A percentile compares a stretch with the other conserved stretches of the same genome.
Conservation (phyloP, 176 grass and related monocot species). For the Pontederia crassipes region DNA sequence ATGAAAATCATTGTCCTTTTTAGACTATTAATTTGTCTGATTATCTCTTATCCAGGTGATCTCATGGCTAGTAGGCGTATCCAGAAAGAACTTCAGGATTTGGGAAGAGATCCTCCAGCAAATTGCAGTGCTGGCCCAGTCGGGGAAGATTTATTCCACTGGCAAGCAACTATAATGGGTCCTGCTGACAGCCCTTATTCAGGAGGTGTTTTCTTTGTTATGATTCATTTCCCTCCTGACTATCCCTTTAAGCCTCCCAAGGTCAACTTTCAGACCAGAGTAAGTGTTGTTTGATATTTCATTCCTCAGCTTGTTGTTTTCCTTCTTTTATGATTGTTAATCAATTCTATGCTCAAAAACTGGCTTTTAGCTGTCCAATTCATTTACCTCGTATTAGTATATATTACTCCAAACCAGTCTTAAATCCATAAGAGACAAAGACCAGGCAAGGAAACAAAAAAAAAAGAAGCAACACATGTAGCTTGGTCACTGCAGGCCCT, state of each 20-base stretch:
- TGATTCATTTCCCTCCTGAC: conserved; percentile 36
- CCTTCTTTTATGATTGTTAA: neutral
- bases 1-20: too few relatives aligned
- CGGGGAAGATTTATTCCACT: conserved; percentile 36
- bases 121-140: conserved; percentile 29
- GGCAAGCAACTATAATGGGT: conserved; percentile 38
- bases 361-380: neutral
- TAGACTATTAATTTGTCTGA: too few relatives aligned
- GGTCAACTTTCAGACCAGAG: conserved; percentile 39
- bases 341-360: neutral
- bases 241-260: conserved; percentile 49
- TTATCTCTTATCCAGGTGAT: neutral
- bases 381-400: too few relatives aligned
- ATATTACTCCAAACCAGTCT: too few relatives aligned
- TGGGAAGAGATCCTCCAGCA: conserved; percentile 26
- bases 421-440: too few relatives aligned
- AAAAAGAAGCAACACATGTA: too few relatives aligned
- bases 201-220: conserved; percentile 21
- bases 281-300: neutral
- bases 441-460: too few relatives aligned
- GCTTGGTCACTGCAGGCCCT: too few relatives aligned
- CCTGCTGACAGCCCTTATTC: conserved; percentile 32
- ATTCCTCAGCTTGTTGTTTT: neutral
- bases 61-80: conserved; percentile 32
- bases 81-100: conserved; percentile 33